Evolutionary conservation across 2,329 filamentous ascomycete genomes (phyloP).

Genomic region (Alternaria novae-zelandiae): DNA sequence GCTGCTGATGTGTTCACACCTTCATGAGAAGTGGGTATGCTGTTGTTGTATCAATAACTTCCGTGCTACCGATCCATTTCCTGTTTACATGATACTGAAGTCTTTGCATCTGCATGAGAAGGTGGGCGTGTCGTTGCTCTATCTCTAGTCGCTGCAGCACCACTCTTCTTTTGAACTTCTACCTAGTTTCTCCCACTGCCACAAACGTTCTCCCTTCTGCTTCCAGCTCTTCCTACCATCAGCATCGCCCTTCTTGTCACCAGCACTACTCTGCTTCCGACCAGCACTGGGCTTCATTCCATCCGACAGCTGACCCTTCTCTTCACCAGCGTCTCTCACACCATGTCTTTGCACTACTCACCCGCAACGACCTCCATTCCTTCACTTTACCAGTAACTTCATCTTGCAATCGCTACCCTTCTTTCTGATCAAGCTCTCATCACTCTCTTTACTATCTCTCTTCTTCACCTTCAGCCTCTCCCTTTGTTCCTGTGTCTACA

Average conservation of each 20-base stretch:
- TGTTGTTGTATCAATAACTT: too few relatives aligned
- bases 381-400: neutral
- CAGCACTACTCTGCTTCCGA: neutral
- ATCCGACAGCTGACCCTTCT: neutral
- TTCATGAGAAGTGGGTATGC: too few relatives aligned
- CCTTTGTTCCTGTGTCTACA: neutral
- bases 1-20: too few relatives aligned
- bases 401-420: neutral
- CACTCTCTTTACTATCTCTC: neutral
- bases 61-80: too few relatives aligned
- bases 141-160: too few relatives aligned
- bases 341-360: neutral
- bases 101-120: too few relatives aligned
- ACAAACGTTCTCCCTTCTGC: fast-evolving
- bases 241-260: neutral
- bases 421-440: neutral
- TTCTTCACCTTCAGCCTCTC: neutral
- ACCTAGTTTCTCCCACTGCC: fast-evolving
- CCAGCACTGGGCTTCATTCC: neutral
- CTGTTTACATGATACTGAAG: too few relatives aligned
- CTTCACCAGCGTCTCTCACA: neutral
- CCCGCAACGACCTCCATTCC: neutral
- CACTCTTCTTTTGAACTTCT: neutral
- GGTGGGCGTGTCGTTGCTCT: too few relatives aligned
- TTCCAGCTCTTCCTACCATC: neutral